phyloP scores from a whole-genome alignment of 352 stramenopile genomes.

The Phytopythium helicoides region DNA sequence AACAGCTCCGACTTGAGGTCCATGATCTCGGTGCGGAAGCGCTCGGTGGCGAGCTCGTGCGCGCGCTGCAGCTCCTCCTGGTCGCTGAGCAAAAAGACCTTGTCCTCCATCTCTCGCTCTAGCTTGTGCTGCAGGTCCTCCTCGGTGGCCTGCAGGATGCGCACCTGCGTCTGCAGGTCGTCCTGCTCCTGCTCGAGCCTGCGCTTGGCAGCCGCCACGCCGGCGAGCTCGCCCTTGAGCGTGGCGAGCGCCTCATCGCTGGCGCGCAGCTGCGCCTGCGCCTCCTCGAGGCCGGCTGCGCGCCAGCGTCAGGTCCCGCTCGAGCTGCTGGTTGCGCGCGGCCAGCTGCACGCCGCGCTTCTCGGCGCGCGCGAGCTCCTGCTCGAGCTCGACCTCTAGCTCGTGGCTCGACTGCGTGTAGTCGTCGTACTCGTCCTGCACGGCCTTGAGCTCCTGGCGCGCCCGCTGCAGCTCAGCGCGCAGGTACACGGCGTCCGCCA shows the following conservation, averaged over 20 bases:
- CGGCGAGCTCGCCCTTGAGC: constrained; percentile 42
- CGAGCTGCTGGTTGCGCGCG: constrained; percentile 46
- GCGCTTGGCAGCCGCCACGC: constrained; percentile 34
- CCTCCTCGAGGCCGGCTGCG: constrained; percentile 54
- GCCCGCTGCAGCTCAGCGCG: constrained; percentile 50
- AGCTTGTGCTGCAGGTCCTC: constrained; percentile 77
- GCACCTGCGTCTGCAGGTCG: constrained; percentile 76
- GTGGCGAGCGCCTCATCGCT: constrained; percentile 48
- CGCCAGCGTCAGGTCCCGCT: constrained; percentile 44
- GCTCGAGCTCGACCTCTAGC: constrained; percentile 73
- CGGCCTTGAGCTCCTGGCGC: constrained; percentile 56
- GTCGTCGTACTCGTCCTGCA: constrained; percentile 79
- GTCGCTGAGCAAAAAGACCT: constrained; percentile 81
- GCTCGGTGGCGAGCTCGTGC: constrained; percentile 74
- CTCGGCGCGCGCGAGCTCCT: constrained; percentile 68
- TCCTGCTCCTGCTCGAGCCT: constrained; percentile 74
- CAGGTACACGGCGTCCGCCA: constrained; percentile 29
- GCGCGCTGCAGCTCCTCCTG: constrained; percentile 80
- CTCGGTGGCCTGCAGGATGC: constrained; percentile 77
- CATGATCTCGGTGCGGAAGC: constrained; percentile 81
- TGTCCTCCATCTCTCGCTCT: constrained; percentile 85
- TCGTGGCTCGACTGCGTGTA: constrained; percentile 83
- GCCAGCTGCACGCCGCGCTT: constrained; percentile 39
- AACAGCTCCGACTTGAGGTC: constrained; percentile 86
- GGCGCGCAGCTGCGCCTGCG: constrained; percentile 45